Conservation (phyloP, 2,329 filamentous ascomycete genomes). For the Spiromastix sp. region DNA sequence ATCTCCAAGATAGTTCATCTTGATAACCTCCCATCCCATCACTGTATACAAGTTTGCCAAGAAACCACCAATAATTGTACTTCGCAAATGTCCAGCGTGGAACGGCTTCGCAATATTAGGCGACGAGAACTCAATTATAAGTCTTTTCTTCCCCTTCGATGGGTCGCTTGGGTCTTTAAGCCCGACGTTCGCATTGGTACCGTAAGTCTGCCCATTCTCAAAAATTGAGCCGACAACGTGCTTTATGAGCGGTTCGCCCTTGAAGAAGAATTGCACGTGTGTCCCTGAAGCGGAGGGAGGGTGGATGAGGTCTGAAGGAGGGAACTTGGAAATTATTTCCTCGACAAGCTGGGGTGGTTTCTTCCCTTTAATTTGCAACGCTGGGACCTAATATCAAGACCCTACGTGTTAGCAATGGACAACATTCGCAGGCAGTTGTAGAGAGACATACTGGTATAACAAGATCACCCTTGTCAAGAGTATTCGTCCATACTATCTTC, state of each 20-base stretch:
- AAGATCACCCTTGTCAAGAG: constrained; percentile 38
- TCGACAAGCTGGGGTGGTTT: constrained; percentile 47
- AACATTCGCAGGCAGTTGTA: not conserved
- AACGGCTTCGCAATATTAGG: constrained; percentile 60
- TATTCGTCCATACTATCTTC: constrained; percentile 34
- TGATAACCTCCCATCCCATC: constrained; percentile 52
- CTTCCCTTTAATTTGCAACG: constrained; percentile 43
- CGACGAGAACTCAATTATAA: constrained; percentile 56
- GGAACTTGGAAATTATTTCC: constrained; percentile 48
- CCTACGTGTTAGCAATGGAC: not conserved
- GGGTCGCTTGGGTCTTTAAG: constrained; percentile 48
- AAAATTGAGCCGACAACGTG: constrained; percentile 51
- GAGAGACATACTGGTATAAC: constrained; percentile 28
- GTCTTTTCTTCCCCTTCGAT: constrained; percentile 45
- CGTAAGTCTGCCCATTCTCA: constrained; percentile 46
- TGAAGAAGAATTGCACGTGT: constrained; percentile 58
- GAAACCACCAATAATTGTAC: constrained; percentile 58
- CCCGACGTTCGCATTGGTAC: constrained; percentile 49
- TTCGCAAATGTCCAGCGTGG: constrained; percentile 54
- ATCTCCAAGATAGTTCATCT: constrained; percentile 59
- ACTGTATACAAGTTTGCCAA: constrained; percentile 51
- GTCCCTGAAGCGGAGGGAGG: constrained; percentile 46
- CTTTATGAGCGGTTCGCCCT: constrained; percentile 44
- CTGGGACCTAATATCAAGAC: constrained; percentile 22
- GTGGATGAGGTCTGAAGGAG: constrained; percentile 47